A percentile compares a stretch with the other conserved stretches of the same genome.
These are phyloP conservation scores for Camelina hispida DNA, from an alignment of 345 rosid genomes.

Conservation along the genomic window DNA sequence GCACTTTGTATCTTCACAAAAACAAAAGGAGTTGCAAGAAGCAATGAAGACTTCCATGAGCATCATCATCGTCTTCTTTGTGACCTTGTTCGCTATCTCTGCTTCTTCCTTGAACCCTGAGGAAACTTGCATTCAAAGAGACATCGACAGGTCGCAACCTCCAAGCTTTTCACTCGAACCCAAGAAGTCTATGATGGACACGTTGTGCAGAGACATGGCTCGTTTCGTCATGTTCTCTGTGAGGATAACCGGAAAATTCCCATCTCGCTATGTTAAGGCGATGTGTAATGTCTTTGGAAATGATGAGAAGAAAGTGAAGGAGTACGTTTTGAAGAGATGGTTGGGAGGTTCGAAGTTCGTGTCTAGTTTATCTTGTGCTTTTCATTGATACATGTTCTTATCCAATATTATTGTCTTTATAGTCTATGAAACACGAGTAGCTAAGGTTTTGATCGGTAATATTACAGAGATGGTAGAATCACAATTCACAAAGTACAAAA, in stretches of 20 bases:
- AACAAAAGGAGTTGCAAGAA: slow-evolving; percentile 2
- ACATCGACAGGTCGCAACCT: slow-evolving; percentile 5
- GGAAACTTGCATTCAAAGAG: slow-evolving; percentile 31
- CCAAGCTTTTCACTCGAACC: slow-evolving; percentile 6
- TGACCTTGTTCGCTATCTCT: slow-evolving; percentile 7
- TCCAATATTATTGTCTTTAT: background rate
- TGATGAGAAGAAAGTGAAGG: slow-evolving; percentile 34
- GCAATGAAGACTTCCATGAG: slow-evolving; percentile 9
- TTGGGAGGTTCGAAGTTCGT: slow-evolving; percentile 16
- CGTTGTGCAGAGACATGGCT: slow-evolving; percentile 21
- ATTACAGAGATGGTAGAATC: background rate
- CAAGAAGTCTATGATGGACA: background rate
- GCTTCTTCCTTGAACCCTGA: background rate
- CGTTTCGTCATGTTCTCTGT: slow-evolving; percentile 28
- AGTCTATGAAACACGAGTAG: background rate
- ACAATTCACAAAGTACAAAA: background rate
- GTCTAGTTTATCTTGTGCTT: slow-evolving; percentile 26
- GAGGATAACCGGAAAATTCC: slow-evolving; percentile 22
- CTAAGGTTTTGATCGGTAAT: background rate
- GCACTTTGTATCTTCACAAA: background rate
- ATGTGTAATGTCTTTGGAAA: slow-evolving; percentile 27
- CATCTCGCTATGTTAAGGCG: slow-evolving; percentile 22
- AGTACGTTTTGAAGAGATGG: slow-evolving; percentile 27
- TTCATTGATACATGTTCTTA: background rate
- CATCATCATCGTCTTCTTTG: slow-evolving; percentile 11